Base-by-base conservation (phyloP, 1,284 basidiomycete species). In the Malassezia nana region DNA sequence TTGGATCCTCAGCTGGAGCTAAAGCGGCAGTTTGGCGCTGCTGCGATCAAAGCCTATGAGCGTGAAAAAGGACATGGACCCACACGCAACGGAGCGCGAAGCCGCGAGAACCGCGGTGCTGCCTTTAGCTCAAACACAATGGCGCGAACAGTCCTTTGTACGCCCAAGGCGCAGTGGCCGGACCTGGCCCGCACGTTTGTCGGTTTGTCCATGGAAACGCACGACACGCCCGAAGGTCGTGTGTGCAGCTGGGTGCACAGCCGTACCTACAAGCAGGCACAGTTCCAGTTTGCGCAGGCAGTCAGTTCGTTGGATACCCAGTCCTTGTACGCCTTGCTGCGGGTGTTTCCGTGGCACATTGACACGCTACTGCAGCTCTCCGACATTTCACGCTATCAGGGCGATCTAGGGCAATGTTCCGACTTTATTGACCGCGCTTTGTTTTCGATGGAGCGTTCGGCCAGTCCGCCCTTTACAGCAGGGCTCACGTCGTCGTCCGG, bases 281-380 rank as follows among this genome's bases (percentile, higher is more conserved):
- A 74, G 46, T 56, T 66, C 48, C 65, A 69, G 48, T 74, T 74
- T 52, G 56, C 71, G 16, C 67, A 69, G 50, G 69, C 69, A 1
- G 69, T 72, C 0, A 54, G 59, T 5, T 69, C 68, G 10, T 64
- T 63, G 52, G 70, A 72, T 22, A 62, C 67, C 4, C 66, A 71
- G 33, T 24, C 62, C 9, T 59, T 74, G 25, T 55, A 64, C 52
- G 66, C 63, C 2, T 57, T 74, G 3, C 44, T 67, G 24, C 55
- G 70, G 16, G 61, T 65, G 4, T 72, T 67, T 44, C 70, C 72
- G 2, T 74, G 68, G 59, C 72, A 74, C 44, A 65, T 74, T 28
- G 66, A 72, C 46, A 69, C 70, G 35, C 65, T 74, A 1, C 51
- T 71, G 13, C 70, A 72, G 52, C 59, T 72, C 1, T 60, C 59